Evolutionary conservation across 352 stramenopile genomes (phyloP), one percentile per base, ranked within the genome.

Genomic region (Plasmopara viticola): DNA sequence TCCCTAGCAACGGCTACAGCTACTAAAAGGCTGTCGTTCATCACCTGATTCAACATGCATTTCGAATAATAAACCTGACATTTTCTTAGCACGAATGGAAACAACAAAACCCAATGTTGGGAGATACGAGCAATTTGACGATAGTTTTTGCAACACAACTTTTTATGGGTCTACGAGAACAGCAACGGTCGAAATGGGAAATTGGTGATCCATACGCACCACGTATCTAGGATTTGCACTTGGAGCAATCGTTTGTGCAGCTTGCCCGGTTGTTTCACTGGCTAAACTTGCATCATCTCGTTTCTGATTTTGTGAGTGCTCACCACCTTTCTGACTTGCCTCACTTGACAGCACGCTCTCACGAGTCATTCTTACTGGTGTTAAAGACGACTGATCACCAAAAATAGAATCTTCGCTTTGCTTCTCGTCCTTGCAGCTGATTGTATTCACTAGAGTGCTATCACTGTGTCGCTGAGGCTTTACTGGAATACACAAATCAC

Each of bases 111-210:
- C n/a, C n/a, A 25, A 25, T 25, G 20, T 25, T 25, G 20, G 3
- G 20, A 25, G 20, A 25, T 25, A 25, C 20, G 20, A 25, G 20
- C 20, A 25, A 25, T 25, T 25, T 25, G 20, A 25, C 20, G 20
- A 25, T 3, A 25, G 1, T 33, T 20, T 25, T 44, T 44, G 14
- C 6, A 20, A 25, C 37, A n/a, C 14, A 0, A 15, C 4, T 33
- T 37, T 49, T 72, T 41, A 76, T 12, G 67, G 64, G 18, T 90
- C 74, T 31, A 71, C 79, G 41, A 84, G 54, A 33, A 90, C 74
- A 29, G 64, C 70, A 34, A 93, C 63, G 14, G 75, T 93, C 25
- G 82, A 93, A 30, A 90, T 89, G 9, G 82, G 82, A 50, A 93
- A 90, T 38, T 72, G 65, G 33, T 68, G 58, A 59, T 90, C 76